These are phyloP conservation scores for Boletus sp. DNA, from an alignment of 768 basidiomycete genomes.

Conservation along the genomic window DNA sequence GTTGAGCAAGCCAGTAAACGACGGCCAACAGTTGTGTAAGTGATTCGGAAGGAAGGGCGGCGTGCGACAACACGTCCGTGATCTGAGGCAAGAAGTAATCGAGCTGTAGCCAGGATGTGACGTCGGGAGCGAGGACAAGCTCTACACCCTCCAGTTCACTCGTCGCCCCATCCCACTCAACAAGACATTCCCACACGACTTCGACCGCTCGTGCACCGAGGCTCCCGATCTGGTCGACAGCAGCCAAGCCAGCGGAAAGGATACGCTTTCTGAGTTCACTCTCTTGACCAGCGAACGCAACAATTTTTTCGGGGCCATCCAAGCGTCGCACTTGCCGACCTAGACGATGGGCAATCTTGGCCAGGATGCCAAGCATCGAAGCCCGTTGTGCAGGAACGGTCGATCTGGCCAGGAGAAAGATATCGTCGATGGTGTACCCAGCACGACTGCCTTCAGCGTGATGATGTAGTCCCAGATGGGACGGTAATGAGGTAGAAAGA, in stretches of 20 bases:
- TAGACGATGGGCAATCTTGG: constrained; percentile 48
- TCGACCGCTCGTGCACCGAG: constrained; percentile 69
- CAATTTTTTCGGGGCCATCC: background rate
- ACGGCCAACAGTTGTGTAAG: constrained; percentile 57
- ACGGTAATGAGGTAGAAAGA: constrained; percentile 61
- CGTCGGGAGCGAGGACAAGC: constrained; percentile 18
- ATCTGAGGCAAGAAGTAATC: constrained; percentile 54
- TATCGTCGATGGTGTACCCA: constrained; percentile 86
- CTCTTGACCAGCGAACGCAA: constrained; percentile 32
- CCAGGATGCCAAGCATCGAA: constrained; percentile 74
- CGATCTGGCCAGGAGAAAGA: constrained; percentile 76
- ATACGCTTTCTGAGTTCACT: constrained; percentile 56
- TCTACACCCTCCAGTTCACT: constrained; percentile 46
- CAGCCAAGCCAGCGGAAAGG: constrained; percentile 64
- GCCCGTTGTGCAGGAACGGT: constrained; percentile 83
- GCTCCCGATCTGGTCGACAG: constrained; percentile 61
- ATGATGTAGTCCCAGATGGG: constrained; percentile 87
- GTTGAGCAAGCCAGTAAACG: constrained; percentile 58
- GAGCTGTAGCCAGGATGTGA: constrained; percentile 27
- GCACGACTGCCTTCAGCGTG: constrained; percentile 76
- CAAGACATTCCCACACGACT: constrained; percentile 71
- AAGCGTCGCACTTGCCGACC: constrained; percentile 15
- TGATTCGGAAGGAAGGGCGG: constrained; percentile 47
- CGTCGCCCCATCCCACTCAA: constrained; percentile 52
- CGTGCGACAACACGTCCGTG: constrained; percentile 37